These are phyloP conservation scores for Mikania micrantha DNA, from an alignment of 129 eudicot species.

Conservation along the genomic window DNA sequence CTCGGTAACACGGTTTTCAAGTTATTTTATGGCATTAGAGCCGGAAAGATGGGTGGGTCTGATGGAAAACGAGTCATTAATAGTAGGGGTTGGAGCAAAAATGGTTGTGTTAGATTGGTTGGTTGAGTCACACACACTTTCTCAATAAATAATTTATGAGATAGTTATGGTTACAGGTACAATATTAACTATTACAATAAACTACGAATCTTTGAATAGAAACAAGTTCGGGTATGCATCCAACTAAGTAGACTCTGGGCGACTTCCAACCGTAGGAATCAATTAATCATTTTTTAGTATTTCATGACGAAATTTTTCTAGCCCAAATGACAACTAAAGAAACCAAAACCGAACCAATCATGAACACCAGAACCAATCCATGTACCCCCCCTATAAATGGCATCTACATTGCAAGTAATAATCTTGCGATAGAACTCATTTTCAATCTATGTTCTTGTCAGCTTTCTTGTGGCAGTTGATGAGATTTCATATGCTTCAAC, in stretches of 20 bases:
- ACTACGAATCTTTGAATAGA: neutral
- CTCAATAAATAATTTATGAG: neutral
- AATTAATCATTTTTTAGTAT: too few species aligned
- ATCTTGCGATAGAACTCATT: neutral
- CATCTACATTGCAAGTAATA: neutral
- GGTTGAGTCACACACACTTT: neutral
- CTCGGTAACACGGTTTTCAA: conserved; percentile 50
- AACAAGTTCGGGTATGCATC: neutral
- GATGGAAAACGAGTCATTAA: too few species aligned
- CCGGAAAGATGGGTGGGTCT: conserved; percentile 1
- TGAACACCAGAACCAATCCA: too few species aligned
- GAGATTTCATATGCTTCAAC: conserved; percentile 92
- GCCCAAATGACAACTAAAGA: too few species aligned
- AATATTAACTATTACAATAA: neutral
- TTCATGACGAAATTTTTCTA: too few species aligned
- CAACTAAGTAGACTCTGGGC: neutral
- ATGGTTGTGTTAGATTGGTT: too few species aligned
- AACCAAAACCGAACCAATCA: too few species aligned
- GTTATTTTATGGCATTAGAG: neutral
- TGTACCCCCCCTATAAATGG: neutral
- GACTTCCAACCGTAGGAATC: neutral
- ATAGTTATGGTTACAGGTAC: neutral
- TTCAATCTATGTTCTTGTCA: conserved; percentile 27
- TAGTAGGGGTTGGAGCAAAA: too few species aligned
- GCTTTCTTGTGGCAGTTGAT: conserved; percentile 98